Percentiles rank a stretch among this genome's conserved stretches.
Evolutionary conservation across 306 rosid genomes (phyloP).

Genomic region (Malus orientalis): DNA sequence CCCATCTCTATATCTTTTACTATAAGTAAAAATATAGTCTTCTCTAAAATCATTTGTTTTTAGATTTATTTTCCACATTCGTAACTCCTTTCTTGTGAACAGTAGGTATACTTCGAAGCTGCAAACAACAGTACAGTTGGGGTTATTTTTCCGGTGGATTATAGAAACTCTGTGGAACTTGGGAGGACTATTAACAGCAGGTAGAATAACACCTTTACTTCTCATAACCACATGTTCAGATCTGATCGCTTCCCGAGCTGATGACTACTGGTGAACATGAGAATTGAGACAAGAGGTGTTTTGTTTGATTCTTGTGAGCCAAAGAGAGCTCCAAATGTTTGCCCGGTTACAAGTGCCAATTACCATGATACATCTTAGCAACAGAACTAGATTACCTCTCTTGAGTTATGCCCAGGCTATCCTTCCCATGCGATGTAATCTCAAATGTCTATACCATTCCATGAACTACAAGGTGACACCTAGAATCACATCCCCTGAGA

Average conservation of each 20-base stretch:
- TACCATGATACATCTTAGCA: background rate
- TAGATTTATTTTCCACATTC: too few species aligned
- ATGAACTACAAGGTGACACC: background rate
- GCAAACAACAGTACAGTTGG: too few species aligned
- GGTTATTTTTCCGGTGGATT: too few species aligned
- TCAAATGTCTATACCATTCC: slow-evolving; percentile 4
- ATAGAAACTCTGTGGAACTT: too few species aligned
- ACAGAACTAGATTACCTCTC: slow-evolving; percentile 5
- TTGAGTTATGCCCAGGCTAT: background rate
- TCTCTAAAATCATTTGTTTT: too few species aligned
- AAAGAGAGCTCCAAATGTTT: background rate
- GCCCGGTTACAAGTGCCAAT: background rate
- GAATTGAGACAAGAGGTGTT: background rate
- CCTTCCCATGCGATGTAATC: background rate
- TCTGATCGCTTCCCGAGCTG: background rate
- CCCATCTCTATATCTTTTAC: too few species aligned
- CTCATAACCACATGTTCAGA: too few species aligned
- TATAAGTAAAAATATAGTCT: too few species aligned
- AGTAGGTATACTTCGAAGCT: too few species aligned
- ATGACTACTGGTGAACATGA: background rate
- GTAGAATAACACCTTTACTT: too few species aligned
- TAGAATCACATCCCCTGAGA: slow-evolving; percentile 6
- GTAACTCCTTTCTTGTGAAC: too few species aligned
- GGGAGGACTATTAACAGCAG: too few species aligned
- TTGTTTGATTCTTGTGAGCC: background rate